Conservation (phyloP, 257 asterid genomes). For the Lycium barbarum region DNA sequence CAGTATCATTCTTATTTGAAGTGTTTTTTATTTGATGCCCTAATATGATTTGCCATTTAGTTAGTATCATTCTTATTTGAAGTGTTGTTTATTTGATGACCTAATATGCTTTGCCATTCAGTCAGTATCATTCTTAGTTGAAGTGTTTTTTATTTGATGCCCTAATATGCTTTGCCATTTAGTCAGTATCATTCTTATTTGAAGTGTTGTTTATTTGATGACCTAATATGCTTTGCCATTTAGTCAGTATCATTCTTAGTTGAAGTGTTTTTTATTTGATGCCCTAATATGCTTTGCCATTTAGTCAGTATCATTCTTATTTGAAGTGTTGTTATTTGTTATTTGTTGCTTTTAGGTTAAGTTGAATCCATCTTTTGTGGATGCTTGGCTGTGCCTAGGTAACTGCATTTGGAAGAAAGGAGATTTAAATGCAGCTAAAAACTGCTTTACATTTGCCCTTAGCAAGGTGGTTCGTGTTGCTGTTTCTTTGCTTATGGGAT, state of each 20-base stretch:
- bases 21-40: too few relatives aligned
- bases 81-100: neutral
- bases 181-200: too few relatives aligned
- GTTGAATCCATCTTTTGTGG: conserved; percentile 86
- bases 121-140: neutral
- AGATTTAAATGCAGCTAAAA: conserved; percentile 79
- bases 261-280: too few relatives aligned
- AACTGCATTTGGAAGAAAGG: conserved; percentile 98
- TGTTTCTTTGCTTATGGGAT: conserved; percentile 15
- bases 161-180: too few relatives aligned
- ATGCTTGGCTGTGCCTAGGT: conserved; percentile 94
- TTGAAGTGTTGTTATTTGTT: neutral
- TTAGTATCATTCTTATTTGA: neutral
- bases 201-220: too few relatives aligned
- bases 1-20: neutral
- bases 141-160: too few relatives aligned
- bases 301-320: neutral
- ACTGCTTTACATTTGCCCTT: conserved; percentile 80
- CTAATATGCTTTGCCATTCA: neutral
- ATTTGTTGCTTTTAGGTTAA: conserved; percentile 60
- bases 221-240: too few relatives aligned
- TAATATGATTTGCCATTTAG: neutral
- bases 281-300: neutral
- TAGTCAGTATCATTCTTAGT: too few relatives aligned
- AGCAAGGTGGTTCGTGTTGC: conserved; percentile 67